These are phyloP conservation scores for Apiotrichum gamsii DNA, from an alignment of 1,284 basidiomycete genomes.

Conservation along the genomic window DNA sequence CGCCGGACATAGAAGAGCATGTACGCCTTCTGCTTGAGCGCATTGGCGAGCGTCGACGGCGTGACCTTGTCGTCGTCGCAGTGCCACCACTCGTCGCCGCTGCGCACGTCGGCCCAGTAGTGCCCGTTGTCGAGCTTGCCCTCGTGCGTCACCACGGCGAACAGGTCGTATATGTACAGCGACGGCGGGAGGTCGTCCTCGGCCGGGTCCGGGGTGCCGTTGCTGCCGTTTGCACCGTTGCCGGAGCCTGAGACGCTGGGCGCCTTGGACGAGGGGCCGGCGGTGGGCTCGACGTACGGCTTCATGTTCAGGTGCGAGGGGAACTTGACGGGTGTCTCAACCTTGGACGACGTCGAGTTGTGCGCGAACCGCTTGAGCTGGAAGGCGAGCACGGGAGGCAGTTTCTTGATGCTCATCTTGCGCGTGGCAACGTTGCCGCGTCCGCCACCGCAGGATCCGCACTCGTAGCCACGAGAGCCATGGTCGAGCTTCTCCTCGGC, in stretches of 20 bases:
- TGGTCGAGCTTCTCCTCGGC: conserved; percentile 37
- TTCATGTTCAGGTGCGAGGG: conserved; percentile 81
- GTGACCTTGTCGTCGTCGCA: conserved; percentile 91
- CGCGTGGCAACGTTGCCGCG: conserved; percentile 57
- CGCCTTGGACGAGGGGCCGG: conserved; percentile 9
- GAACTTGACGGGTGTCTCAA: conserved; percentile 77
- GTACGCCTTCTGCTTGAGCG: conserved; percentile 67
- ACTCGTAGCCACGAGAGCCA: conserved; percentile 40
- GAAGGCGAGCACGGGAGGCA: conserved; percentile 87
- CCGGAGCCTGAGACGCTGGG: conserved; percentile 5
- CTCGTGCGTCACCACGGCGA: conserved; percentile 90
- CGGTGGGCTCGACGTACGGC: conserved; percentile 58
- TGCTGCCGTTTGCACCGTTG: not conserved
- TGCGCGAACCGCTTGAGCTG: conserved; percentile 99
- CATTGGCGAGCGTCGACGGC: conserved; percentile 59
- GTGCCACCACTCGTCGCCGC: conserved; percentile 69
- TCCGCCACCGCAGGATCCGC: conserved; percentile 41
- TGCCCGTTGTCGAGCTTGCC: conserved; percentile 92
- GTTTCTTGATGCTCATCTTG: conserved; percentile 70
- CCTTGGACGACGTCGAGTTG: conserved; percentile 69
- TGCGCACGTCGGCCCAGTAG: conserved; percentile 53
- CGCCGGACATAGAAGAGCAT: conserved; percentile 92
- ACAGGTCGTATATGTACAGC: conserved; percentile 85
- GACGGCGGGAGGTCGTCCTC: conserved; percentile 50
- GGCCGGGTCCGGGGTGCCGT: not conserved